Base-by-base conservation (phyloP, 176 grass and related monocot genomes). In the Aegilops speltoides region DNA sequence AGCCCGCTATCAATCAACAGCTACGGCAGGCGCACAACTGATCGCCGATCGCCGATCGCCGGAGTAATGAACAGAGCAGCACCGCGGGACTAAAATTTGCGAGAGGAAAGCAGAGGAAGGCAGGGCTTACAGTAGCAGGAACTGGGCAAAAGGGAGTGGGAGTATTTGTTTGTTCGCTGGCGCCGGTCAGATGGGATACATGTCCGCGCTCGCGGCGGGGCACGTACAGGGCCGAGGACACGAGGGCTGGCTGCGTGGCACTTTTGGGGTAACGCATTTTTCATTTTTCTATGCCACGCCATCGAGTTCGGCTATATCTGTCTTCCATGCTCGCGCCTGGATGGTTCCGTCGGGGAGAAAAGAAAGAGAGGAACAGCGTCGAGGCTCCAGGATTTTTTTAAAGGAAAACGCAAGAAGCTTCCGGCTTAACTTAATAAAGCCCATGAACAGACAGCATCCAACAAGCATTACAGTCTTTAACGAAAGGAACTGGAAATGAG, bases 211-310 rank as follows among this genome's bases (percentile, higher is more conserved):
- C 37, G 76, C 74, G 75, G 33, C 41, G 67, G 23, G 85, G 76
- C 85, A 48, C 67, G n/a, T 84, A 54, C 60, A 60, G 1, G 7
- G 34, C 5, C 15, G 67, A 20, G 31, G 89, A 68, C 89, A 75
- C 89, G 89, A 40, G 28, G 36, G 11, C 8, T 3, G 83, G 83
- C 11, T 64, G 20, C 83, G 83, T 73, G 81, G 81, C 81, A 15
- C 68, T 24, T 73, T 37, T 4, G 25, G 5, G 17, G 37, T 31
- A 20, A 20, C 8, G 76, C 54, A 36, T 56, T 56, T n/a, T 34
- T 77, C 50, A 22, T 41, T 43, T 40, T 41, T 64, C 23, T 22
- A 22, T 54, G 45, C 25, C 26, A 5, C 24, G 8, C 1, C 24
- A 20, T 52, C 25, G 16, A 31, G 25, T 54, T 76, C 1, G 24